phyloP scores from a whole-genome alignment of 2,329 filamentous ascomycete genomes.

The Diplodia mutila region DNA sequence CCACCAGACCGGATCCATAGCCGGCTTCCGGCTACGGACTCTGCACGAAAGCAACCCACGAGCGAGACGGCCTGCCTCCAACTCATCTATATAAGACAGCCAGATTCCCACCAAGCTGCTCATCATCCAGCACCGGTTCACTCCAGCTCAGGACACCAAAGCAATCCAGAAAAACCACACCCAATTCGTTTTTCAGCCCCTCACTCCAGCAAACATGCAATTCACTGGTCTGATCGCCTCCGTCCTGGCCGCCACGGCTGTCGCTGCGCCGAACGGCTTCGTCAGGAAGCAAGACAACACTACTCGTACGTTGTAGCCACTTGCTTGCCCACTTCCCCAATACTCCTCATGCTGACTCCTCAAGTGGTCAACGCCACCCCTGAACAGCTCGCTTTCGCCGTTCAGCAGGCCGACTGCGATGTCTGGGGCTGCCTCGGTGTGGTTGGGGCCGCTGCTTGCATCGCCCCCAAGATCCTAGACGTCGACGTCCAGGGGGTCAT shows the following conservation, averaged over 20 bases:
- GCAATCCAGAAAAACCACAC: background rate
- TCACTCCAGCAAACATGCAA: background rate
- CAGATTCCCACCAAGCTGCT: background rate
- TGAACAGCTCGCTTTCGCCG: slow-evolving; percentile 53
- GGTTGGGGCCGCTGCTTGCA: background rate
- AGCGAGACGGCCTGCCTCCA: background rate
- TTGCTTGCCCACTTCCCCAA: no score
- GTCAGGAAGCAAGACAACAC: background rate
- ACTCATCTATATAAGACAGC: background rate
- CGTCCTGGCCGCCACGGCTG: background rate
- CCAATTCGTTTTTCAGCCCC: background rate
- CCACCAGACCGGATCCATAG: background rate
- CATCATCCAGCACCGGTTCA: background rate
- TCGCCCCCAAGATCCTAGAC: background rate
- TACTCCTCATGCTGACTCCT: background rate
- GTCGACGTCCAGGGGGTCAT: background rate
- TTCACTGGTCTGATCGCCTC: background rate
- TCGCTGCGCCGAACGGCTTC: background rate
- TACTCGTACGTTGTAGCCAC: background rate
- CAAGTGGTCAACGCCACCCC: background rate
- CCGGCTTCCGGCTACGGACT: background rate
- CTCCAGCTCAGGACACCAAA: background rate
- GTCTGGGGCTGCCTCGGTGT: slow-evolving; percentile 63
- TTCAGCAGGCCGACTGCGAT: slow-evolving; percentile 80
- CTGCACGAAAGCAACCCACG: background rate